These are phyloP conservation scores for Colletotrichum lentis DNA, from an alignment of 2,329 filamentous ascomycete species.

Conservation along the genomic window DNA sequence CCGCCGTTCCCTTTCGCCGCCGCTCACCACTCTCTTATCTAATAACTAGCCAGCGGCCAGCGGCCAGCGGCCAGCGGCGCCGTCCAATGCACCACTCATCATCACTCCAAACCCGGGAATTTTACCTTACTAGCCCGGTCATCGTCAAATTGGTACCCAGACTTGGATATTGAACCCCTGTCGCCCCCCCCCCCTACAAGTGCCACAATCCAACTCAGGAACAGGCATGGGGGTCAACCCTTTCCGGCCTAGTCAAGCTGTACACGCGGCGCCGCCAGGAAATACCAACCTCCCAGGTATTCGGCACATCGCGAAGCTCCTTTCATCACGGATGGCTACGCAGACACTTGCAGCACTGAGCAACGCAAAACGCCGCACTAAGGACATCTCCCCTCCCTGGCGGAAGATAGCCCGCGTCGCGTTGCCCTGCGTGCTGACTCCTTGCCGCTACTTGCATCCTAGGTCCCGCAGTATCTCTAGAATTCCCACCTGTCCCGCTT, in stretches of 20 bases:
- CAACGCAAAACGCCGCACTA: constrained; percentile 5
- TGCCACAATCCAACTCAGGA: constrained; percentile 23
- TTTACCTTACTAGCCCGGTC: constrained; percentile 30
- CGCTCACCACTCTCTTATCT: not conserved
- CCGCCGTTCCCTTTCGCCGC: not conserved
- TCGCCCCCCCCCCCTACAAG: constrained; percentile 27
- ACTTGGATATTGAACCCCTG: constrained; percentile 31
- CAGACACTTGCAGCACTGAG: constrained; percentile 1
- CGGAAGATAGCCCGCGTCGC: constrained; percentile 12
- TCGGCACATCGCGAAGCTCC: constrained; percentile 21
- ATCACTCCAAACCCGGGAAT: constrained; percentile 3
- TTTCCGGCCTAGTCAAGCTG: constrained; percentile 2
- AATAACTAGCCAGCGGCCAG: too few relatives aligned
- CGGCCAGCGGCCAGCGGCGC: constrained; percentile 12
- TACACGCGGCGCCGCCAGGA: not conserved
- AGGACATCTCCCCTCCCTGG: constrained; percentile 4
- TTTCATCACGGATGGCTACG: constrained; percentile 20
- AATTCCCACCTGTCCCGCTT: constrained; percentile 14
- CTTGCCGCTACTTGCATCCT: constrained; percentile 14
- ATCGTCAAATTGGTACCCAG: constrained; percentile 34
- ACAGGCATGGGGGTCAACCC: constrained; percentile 14
- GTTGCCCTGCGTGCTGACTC: constrained; percentile 23
- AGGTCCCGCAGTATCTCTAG: constrained; percentile 17
- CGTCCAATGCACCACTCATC: constrained; percentile 22
- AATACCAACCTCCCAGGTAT: constrained; percentile 30